Conservation (phyloP, 2,329 filamentous ascomycete species). For the Hymenoscyphus fructigenus region DNA sequence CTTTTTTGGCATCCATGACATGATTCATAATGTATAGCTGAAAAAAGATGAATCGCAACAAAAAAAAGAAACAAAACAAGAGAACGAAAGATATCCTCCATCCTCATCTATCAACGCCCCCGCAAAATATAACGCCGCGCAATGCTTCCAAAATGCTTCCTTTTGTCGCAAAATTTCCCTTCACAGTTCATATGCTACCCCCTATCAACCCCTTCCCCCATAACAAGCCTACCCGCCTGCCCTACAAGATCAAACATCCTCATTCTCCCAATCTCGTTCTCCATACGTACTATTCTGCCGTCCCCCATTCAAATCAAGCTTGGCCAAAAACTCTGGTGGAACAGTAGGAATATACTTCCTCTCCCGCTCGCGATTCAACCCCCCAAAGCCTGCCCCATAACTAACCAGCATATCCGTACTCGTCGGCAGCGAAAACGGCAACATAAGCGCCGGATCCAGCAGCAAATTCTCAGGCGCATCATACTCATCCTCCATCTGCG, state of each 20-base stretch:
- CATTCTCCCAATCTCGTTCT: constrained; percentile 67
- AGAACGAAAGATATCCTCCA: not conserved
- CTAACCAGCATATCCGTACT: constrained; percentile 96
- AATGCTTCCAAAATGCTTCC: constrained; percentile 17
- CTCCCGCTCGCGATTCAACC: constrained; percentile 85
- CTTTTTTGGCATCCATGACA: no score
- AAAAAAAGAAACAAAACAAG: not conserved
- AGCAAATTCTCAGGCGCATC: constrained; percentile 74
- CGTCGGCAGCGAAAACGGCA: constrained; percentile 92
- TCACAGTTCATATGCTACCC: not conserved
- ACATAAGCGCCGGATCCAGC: constrained; percentile 84
- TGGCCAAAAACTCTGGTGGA: constrained; percentile 87
- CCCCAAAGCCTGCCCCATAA: constrained; percentile 92
- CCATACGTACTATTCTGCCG: constrained; percentile 57
- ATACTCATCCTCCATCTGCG: constrained; percentile 52
- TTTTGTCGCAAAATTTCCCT: not conserved
- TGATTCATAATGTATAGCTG: not conserved
- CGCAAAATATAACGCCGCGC: constrained; percentile 14
- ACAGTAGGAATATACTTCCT: constrained; percentile 95
- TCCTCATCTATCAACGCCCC: constrained; percentile 8
- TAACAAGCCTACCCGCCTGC: not conserved
- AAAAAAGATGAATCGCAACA: not conserved
- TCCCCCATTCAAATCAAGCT: constrained; percentile 63
- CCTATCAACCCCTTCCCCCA: not conserved
- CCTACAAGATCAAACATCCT: constrained; percentile 42